Conservation (phyloP, 495 filamentous ascomycete species). For the Massariosphaeria phaeospora region DNA sequence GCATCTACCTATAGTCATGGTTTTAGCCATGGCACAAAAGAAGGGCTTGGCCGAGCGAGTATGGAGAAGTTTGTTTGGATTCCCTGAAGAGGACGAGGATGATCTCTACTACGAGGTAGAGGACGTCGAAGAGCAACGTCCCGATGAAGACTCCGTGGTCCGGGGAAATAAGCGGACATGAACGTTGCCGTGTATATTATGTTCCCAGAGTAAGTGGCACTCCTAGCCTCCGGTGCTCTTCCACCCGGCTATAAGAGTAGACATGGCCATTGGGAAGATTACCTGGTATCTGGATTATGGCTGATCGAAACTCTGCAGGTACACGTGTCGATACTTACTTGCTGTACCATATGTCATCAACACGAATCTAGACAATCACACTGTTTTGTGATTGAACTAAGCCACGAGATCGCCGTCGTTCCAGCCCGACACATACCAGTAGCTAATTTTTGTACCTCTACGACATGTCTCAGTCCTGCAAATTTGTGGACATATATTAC, state of each 20-base stretch:
- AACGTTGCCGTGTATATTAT: not conserved
- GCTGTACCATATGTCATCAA: slow-evolving; percentile 30
- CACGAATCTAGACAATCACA: slow-evolving; percentile 10
- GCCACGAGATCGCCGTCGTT: not conserved
- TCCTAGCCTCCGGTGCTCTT: not conserved
- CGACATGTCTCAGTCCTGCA: not conserved
- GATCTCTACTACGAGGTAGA: slow-evolving; percentile 44
- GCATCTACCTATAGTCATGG: slow-evolving; percentile 88
- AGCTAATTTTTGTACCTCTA: not conserved
- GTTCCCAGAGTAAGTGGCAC: slow-evolving; percentile 1
- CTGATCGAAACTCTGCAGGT: slow-evolving; percentile 18
- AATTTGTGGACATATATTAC: not conserved
- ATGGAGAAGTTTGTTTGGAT: slow-evolving; percentile 63
- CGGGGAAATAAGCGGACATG: not conserved
- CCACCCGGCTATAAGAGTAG: not conserved
- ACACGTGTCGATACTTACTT: slow-evolving; percentile 1
- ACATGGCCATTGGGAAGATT: not conserved
- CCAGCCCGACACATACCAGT: not conserved
- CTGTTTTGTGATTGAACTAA: not conserved
- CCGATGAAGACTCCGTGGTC: not conserved
- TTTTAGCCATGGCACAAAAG: slow-evolving; percentile 88
- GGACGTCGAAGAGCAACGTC: slow-evolving; percentile 9
- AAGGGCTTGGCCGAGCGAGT: slow-evolving; percentile 88
- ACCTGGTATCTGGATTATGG: slow-evolving; percentile 16
- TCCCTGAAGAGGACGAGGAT: slow-evolving; percentile 42